Evolutionary conservation across 129 eudicot species (phyloP).

Genomic region (Escallonia herrerae): DNA sequence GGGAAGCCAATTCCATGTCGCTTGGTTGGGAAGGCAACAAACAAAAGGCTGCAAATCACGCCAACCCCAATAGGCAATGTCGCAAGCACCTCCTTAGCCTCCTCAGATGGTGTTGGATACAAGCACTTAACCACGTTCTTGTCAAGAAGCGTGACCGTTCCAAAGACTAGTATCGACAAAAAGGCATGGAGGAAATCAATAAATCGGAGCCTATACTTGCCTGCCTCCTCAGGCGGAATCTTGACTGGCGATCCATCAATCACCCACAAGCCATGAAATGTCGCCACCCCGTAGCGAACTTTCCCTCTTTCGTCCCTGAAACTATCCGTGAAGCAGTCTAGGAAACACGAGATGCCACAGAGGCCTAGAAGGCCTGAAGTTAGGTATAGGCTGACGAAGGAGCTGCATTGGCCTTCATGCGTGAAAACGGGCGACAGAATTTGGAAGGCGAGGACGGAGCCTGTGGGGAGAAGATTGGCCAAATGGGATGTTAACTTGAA

Average conservation of each 20-base stretch:
- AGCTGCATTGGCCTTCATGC: slow-evolving; percentile 51
- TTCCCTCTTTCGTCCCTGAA: slow-evolving; percentile 58
- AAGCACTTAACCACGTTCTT: slow-evolving; percentile 56
- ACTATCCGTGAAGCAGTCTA: slow-evolving; percentile 60
- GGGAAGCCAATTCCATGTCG: slow-evolving; percentile 85
- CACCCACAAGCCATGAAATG: slow-evolving; percentile 53
- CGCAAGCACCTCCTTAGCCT: slow-evolving; percentile 33
- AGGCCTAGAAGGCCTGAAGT: slow-evolving; percentile 35
- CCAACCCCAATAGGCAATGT: slow-evolving; percentile 56
- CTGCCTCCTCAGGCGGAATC: slow-evolving; percentile 27
- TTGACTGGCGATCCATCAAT: slow-evolving; percentile 38
- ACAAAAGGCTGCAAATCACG: slow-evolving; percentile 52
- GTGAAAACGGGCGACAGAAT: slow-evolving; percentile 49
- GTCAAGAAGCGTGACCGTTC: slow-evolving; percentile 58
- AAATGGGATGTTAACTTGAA: slow-evolving; percentile 56
- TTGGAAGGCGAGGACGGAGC: slow-evolving; percentile 65
- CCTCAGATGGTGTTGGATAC: slow-evolving; percentile 55
- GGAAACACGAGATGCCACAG: slow-evolving; percentile 50
- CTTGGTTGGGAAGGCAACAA: slow-evolving; percentile 42
- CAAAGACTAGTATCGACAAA: slow-evolving; percentile 50
- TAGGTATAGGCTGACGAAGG: slow-evolving; percentile 28
- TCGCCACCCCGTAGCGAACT: slow-evolving; percentile 57
- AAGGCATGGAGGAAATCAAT: slow-evolving; percentile 68
- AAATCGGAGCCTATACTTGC: slow-evolving; percentile 26
- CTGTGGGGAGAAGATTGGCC: slow-evolving; percentile 82